Evolutionary conservation across 2,329 filamentous ascomycete species (phyloP), one percentile per base, ranked within the genome.

Genomic region (Aspergillus ustus): DNA sequence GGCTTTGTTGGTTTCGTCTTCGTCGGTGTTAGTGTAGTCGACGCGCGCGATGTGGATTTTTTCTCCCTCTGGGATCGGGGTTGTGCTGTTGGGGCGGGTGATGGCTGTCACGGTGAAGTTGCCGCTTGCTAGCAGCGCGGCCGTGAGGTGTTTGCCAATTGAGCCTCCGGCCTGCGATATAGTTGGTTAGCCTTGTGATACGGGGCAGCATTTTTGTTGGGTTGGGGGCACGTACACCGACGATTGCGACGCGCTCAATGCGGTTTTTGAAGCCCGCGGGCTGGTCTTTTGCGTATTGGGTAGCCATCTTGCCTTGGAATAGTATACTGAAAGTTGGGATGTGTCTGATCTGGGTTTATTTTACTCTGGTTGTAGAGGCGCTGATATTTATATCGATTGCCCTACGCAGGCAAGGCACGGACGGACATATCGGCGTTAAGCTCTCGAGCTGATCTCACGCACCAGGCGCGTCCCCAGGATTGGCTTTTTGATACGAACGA

Each of bases 41-140:
- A 87, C 77, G 1, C 65, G 57, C 40, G 72, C 76, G 25, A 78
- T 67, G 2, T 73, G 73, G 31, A 84, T 77, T 8, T n/a, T n/a
- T n/a, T n/a, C n/a, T n/a, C 82, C 81, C 1, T 76, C 64, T 3
- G 85, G 83, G 6, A 85, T 67, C 11, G 66, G 72, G 62, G 69
- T 76, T 1, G 64, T 64, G 69, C 81, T 83, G 51, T 71, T 76
- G n/a, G 69, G 68, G 29, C 84, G 83, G 9, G 81, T 81, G 20
- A 85, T 72, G n/a, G 82, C 84, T 0, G 83, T 86, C 31, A 87
- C 74, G 13, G 72, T 77, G 67, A 86, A 84, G 63, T 79, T 83
- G 44, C 81, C 82, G 1, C 77, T 78, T 13, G 78, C 69, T 4
- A 86, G 69, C 0, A 87, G 79, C 7, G 70, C 69, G 0, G 58